A percentile compares a stretch with the other conserved stretches of the same genome.
These are phyloP conservation scores for Mycena amicta DNA, from an alignment of 768 basidiomycete species.

Conservation along the genomic window DNA sequence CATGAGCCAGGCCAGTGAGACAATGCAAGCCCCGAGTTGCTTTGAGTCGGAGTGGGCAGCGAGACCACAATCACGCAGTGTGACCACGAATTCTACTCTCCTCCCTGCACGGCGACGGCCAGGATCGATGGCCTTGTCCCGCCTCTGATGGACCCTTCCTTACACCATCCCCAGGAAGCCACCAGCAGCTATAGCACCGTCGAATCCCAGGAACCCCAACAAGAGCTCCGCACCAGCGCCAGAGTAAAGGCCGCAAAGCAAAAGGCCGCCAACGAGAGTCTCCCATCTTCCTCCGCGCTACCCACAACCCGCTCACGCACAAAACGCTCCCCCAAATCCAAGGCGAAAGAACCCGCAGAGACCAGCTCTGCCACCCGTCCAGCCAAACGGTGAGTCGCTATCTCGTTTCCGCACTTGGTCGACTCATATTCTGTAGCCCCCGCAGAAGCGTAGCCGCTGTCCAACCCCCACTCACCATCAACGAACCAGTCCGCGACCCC, in stretches of 20 bases:
- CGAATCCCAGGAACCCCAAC: conserved; percentile 47
- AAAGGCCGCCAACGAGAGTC: conserved; percentile 55
- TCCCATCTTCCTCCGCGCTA: conserved; percentile 48
- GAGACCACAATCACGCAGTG: neutral
- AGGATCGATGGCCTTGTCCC: conserved; percentile 85
- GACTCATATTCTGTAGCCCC: conserved; percentile 44
- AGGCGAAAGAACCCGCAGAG: conserved; percentile 61
- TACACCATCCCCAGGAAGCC: conserved; percentile 70
- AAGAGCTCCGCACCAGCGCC: conserved; percentile 66
- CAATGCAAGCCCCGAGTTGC: neutral
- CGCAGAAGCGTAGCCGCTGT: conserved; percentile 56
- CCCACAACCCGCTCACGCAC: conserved; percentile 39
- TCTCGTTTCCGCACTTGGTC: conserved; percentile 24
- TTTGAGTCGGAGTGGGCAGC: neutral
- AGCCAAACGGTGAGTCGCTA: conserved; percentile 63
- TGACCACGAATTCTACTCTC: conserved; percentile 10
- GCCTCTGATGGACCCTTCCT: conserved; percentile 91
- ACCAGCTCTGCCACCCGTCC: conserved; percentile 47
- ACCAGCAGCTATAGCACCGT: conserved; percentile 69
- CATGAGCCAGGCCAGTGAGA: too few species aligned
- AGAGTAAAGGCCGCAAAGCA: conserved; percentile 76
- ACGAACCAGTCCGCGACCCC: conserved; percentile 72
- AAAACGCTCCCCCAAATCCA: conserved; percentile 65
- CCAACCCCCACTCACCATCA: conserved; percentile 67
- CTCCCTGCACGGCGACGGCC: conserved; percentile 18